A percentile compares a stretch with the other conserved stretches of the same genome.
phyloP scores from a whole-genome alignment of 1,284 basidiomycete species.

The Fomitopsis betulina region DNA sequence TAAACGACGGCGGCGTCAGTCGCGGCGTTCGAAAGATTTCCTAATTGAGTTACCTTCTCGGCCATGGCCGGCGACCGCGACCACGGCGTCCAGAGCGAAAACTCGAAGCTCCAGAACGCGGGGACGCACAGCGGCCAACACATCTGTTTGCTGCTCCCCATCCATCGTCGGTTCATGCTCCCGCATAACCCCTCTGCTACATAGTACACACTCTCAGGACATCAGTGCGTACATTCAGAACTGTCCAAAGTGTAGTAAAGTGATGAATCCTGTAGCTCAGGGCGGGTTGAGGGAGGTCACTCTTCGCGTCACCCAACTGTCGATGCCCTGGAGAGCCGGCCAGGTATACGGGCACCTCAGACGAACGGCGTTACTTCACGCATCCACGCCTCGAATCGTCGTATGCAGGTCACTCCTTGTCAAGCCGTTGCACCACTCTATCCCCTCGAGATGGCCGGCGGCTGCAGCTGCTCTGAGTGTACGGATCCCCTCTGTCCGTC shows the following conservation, averaged over 20 bases:
- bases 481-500: neutral
- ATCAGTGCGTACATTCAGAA: neutral
- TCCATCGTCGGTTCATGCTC: neutral
- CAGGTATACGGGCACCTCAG: conserved; percentile 50
- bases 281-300: conserved; percentile 28
- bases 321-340: conserved; percentile 65
- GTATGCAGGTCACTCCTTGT: conserved; percentile 11
- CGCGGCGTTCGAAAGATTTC: neutral
- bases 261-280: conserved; percentile 12
- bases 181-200: neutral
- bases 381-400: conserved; percentile 12
- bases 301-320: conserved; percentile 45
- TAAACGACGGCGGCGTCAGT: no score
- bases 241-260: neutral
- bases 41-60: neutral
- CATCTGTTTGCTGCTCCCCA: neutral
- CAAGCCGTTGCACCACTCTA: conserved; percentile 15
- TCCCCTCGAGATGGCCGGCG: conserved; percentile 14
- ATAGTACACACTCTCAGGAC: neutral
- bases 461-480: conserved; percentile 16
- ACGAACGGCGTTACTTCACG: conserved; percentile 29
- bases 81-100: neutral
- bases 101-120: neutral
- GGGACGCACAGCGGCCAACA: neutral
- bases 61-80: neutral